These are phyloP conservation scores for Lipomyces chichibuensis DNA, from an alignment of 805 yeast genomes.

Conservation along the genomic window DNA sequence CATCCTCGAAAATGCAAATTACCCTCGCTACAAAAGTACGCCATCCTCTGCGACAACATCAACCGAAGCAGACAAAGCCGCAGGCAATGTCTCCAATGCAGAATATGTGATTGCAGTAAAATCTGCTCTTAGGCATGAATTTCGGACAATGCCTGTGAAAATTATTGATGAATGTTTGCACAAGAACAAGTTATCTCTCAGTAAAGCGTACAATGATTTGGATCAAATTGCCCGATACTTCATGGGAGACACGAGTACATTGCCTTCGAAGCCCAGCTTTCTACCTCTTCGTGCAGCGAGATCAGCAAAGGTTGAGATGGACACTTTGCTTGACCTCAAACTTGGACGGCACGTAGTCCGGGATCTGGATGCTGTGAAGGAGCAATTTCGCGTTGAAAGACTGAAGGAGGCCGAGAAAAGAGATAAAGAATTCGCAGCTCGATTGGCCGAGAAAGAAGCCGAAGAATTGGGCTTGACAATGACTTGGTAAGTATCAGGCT, in stretches of 20 bases:
- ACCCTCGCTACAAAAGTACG: neutral
- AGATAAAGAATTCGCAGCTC: neutral
- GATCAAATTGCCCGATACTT: neutral
- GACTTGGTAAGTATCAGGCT: conserved; percentile 1
- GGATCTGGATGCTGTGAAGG: neutral
- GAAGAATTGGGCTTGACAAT: neutral
- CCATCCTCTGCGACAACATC: neutral
- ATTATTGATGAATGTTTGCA: neutral
- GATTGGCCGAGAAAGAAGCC: neutral
- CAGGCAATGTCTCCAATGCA: neutral
- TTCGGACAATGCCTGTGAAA: neutral
- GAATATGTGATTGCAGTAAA: neutral
- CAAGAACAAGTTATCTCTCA: neutral
- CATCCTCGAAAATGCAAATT: neutral
- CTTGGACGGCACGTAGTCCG: neutral
- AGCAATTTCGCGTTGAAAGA: neutral
- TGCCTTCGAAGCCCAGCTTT: neutral
- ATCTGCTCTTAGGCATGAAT: neutral
- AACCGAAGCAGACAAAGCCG: neutral
- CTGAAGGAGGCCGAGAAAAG: neutral
- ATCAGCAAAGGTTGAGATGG: neutral
- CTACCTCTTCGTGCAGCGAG: neutral
- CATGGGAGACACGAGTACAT: neutral
- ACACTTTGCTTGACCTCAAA: neutral
- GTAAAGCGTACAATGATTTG: neutral